phyloP scores from a whole-genome alignment of 2,329 filamentous ascomycete species.

The Apiospora arundinis region DNA sequence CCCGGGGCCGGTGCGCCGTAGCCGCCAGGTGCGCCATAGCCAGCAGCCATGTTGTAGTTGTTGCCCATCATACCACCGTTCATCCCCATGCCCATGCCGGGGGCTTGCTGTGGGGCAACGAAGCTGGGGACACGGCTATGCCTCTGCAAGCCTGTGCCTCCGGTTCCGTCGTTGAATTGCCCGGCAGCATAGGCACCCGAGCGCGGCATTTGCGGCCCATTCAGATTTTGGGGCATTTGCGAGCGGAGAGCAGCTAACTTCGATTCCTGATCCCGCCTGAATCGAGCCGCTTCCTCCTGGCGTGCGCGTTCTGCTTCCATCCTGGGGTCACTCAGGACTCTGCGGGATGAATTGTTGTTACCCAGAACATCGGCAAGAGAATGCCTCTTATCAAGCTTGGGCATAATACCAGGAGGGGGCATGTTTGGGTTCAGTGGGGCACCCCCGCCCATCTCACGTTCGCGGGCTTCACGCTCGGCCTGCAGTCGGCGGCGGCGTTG shows the following conservation, averaged over 20 bases:
- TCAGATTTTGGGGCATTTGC: slow-evolving; percentile 55
- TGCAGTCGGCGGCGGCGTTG: slow-evolving; percentile 78
- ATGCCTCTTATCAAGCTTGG: slow-evolving; percentile 50
- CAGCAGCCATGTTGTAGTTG: slow-evolving; percentile 16
- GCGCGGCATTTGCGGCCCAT: slow-evolving; percentile 38
- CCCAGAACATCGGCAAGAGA: slow-evolving; percentile 64
- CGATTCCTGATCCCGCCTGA: slow-evolving; percentile 50
- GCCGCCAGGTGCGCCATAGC: slow-evolving; percentile 30
- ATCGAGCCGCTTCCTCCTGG: slow-evolving; percentile 49
- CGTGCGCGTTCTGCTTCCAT: slow-evolving; percentile 49
- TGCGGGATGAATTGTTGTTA: slow-evolving; percentile 48
- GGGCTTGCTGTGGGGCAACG: neutral
- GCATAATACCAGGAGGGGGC: slow-evolving; percentile 32
- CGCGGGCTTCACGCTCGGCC: slow-evolving; percentile 69
- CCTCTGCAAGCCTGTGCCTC: slow-evolving; percentile 42
- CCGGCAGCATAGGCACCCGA: slow-evolving; percentile 58
- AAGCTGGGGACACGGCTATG: slow-evolving; percentile 11
- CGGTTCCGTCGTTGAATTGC: slow-evolving; percentile 60
- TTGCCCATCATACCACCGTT: slow-evolving; percentile 14
- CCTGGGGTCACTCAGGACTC: slow-evolving; percentile 48
- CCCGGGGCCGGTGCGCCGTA: slow-evolving; percentile 21
- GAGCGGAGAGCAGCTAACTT: slow-evolving; percentile 56
- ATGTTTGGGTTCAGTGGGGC: slow-evolving; percentile 32
- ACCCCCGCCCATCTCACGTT: slow-evolving; percentile 56
- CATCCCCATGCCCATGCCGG: slow-evolving; percentile 2